Percentiles rank a stretch among this genome's conserved stretches.
phyloP scores from a whole-genome alignment of 2,329 filamentous ascomycete species.

The Penicillium aurantiogriseum region DNA sequence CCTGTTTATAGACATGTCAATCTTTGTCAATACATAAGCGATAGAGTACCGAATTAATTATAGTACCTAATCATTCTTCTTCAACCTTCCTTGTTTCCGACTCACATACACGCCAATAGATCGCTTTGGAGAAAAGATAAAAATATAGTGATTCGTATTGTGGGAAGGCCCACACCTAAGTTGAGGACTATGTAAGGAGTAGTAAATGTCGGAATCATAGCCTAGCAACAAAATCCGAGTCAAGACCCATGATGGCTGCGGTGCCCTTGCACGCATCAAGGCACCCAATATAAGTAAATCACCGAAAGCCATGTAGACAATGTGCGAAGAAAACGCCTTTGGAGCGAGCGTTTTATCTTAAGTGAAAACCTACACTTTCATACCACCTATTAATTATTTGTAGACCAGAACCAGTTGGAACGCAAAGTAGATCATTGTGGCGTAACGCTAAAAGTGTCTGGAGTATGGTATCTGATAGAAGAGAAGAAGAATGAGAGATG shows the following conservation, averaged over 20 bases:
- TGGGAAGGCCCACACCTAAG: background rate
- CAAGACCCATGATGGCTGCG: constrained; percentile 47
- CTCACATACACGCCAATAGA: background rate
- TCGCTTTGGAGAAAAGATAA: background rate
- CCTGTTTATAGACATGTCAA: constrained; percentile 10
- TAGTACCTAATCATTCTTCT: background rate
- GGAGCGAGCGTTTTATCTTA: constrained; percentile 5
- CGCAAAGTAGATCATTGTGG: background rate
- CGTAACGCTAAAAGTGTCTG: background rate
- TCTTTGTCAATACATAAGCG: constrained; percentile 7
- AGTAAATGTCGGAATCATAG: background rate
- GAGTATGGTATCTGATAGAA: no score
- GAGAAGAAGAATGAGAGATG: no score
- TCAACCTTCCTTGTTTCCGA: background rate
- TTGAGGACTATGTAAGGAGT: background rate
- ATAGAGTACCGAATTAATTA: constrained; percentile 9
- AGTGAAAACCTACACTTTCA: background rate
- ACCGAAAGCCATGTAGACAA: constrained; percentile 24
- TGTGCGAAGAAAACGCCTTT: background rate
- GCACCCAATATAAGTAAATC: constrained; percentile 45
- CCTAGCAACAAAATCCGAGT: background rate
- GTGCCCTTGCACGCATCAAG: constrained; percentile 36
- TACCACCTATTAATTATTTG: no score
- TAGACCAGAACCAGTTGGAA: background rate
- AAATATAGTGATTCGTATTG: background rate